Conservation (phyloP, 78 protist species). For the Dictyostelium purpureum region DNA sequence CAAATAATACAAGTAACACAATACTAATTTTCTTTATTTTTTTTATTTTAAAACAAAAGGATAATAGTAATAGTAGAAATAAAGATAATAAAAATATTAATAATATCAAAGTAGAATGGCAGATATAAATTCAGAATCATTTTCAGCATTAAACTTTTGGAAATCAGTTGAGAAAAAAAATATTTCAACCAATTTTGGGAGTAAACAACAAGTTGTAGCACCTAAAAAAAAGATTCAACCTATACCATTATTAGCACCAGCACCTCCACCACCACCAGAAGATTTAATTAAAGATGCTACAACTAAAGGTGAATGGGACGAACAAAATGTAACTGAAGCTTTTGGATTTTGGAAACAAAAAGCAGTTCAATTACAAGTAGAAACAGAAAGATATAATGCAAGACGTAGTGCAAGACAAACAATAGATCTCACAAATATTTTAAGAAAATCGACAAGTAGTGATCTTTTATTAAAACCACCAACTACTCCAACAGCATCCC, state of each 20-base stretch:
- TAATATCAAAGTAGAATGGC: not conserved
- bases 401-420: constrained; percentile 44
- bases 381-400: constrained; percentile 23
- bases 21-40: too few species aligned
- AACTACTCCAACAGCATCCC: not conserved
- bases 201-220: not conserved
- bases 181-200: constrained; percentile 12
- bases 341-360: constrained; percentile 79
- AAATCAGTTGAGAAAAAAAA: constrained; percentile 68
- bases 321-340: constrained; percentile 71
- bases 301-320: constrained; percentile 46
- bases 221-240: constrained; percentile 7
- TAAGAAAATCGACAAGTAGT: not conserved
- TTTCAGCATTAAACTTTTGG: constrained; percentile 74
- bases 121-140: constrained; percentile 36
- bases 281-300: not conserved
- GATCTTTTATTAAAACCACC: not conserved
- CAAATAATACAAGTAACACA: too few species aligned
- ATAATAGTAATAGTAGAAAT: not conserved
- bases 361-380: constrained; percentile 51
- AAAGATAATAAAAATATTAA: not conserved
- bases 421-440: constrained; percentile 34
- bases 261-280: constrained; percentile 63
- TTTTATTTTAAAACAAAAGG: not conserved
- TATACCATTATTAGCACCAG: constrained; percentile 47